A percentile compares a stretch with the other conserved stretches of the same genome.
These are phyloP conservation scores for Rosa lucieae DNA, from an alignment of 306 rosid genomes.

Conservation along the genomic window DNA sequence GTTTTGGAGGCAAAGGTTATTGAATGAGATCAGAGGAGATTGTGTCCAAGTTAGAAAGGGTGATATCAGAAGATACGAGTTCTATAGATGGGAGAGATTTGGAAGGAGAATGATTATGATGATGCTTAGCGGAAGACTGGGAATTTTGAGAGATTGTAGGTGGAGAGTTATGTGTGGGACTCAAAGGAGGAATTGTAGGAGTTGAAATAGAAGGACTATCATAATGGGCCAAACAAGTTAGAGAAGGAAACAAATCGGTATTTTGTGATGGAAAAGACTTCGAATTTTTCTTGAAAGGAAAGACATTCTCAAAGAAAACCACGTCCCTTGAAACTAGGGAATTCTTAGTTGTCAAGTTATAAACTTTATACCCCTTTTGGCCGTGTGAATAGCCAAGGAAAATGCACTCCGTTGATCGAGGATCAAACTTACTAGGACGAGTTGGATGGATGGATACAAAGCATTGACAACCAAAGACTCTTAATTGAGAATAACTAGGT, in stretches of 20 bases:
- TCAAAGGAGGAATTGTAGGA: too few relatives aligned
- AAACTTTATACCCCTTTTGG: neutral
- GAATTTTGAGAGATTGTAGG: too few relatives aligned
- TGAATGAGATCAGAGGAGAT: too few relatives aligned
- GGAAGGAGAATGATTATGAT: too few relatives aligned
- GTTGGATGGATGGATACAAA: neutral
- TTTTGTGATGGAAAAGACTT: neutral
- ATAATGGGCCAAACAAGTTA: too few relatives aligned
- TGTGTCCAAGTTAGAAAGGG: too few relatives aligned
- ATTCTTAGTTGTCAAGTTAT: neutral
- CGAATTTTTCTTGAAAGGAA: neutral
- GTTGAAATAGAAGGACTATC: too few relatives aligned
- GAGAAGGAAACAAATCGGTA: neutral
- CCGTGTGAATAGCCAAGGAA: constrained; percentile 1
- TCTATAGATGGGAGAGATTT: too few relatives aligned
- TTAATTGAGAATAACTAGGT: neutral
- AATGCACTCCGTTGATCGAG: neutral
- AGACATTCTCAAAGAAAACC: neutral
- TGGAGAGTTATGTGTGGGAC: too few relatives aligned
- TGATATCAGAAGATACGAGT: too few relatives aligned
- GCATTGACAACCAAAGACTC: constrained; percentile 10
- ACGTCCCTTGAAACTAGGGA: neutral
- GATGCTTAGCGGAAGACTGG: too few relatives aligned
- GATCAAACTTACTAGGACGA: neutral
- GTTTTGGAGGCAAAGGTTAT: too few relatives aligned